Conservation (phyloP, 2,329 filamentous ascomycete genomes). For the Hypoxylon sp. region DNA sequence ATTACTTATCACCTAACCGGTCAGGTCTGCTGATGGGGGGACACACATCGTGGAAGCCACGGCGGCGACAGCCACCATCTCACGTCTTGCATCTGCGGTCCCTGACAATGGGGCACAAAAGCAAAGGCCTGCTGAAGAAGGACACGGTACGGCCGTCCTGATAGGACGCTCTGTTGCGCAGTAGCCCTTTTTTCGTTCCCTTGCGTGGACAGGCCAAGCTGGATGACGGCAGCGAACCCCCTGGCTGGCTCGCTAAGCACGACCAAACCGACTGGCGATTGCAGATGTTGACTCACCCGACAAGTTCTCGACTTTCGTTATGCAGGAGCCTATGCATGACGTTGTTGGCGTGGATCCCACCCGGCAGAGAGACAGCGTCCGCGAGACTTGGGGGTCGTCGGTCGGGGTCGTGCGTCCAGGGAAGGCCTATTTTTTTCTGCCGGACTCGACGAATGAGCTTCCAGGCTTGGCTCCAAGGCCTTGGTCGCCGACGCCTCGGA, state of each 20-base stretch:
- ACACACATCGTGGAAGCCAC: constrained; percentile 9
- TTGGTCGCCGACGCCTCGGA: constrained; percentile 12
- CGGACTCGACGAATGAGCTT: constrained; percentile 27
- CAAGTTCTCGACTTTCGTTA: constrained; percentile 23
- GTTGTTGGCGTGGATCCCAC: constrained; percentile 29
- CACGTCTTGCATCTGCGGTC: constrained; percentile 14
- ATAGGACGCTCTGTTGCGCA: constrained; percentile 15
- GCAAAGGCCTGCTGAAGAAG: background rate
- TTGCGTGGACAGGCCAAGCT: constrained; percentile 26
- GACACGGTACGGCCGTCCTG: constrained; percentile 14
- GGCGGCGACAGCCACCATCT: constrained; percentile 11
- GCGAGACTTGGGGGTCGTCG: constrained; percentile 18
- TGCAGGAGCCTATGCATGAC: constrained; percentile 34
- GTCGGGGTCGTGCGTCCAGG: constrained; percentile 1
- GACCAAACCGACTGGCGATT: constrained; percentile 17
- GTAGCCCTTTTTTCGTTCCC: constrained; percentile 10
- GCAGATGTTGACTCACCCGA: constrained; percentile 20
- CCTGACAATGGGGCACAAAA: constrained; percentile 9
- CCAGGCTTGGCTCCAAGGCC: constrained; percentile 11
- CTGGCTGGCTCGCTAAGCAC: constrained; percentile 9
- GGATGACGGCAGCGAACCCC: constrained; percentile 12
- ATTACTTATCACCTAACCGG: constrained; percentile 32
- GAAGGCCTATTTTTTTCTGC: too few relatives aligned
- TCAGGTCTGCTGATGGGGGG: constrained; percentile 20
- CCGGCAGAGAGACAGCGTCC: constrained; percentile 10